Evolutionary conservation across 2,329 filamentous ascomycete genomes (phyloP), one percentile per base, ranked within the genome.

Genomic region (Amauroascus niger): DNA sequence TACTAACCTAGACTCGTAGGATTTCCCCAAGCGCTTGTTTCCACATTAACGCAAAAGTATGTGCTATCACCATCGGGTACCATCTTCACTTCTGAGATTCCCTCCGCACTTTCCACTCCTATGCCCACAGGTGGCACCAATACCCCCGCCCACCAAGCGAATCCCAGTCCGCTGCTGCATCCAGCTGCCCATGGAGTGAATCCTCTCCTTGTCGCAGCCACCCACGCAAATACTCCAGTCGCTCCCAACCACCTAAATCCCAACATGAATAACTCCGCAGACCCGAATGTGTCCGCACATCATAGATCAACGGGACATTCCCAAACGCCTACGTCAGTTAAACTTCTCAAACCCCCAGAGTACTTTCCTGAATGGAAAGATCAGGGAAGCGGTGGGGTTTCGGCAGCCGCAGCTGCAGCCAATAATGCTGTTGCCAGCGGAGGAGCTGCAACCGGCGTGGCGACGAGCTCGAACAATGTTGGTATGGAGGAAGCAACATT

Each of bases 31-130:
- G 88, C 91, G 60, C 82, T 98, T 46, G 69, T 97, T 35, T 79
- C 86, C 62, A 89, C 83, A 0, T 79, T 98, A 33, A 80, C 80
- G 35, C 79, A 84, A 47, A 89, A 90, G 59, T 93, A 95, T 68
- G 79, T 96, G 52, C 83, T 98, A 60, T 95, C 90, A 1, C 93
- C 93, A 0, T 90, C 86, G 1, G 89, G 88, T 49, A 96, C 90
- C 40, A 97, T 97, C 64, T 97, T 97, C 76, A 95, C 90, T 33
- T 95, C 89, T 20, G 93, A 98, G 70, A 82, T 97, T 35, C 93
- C 93, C 6, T 96, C 89, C 7, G 91, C 93, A 71, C 81, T 96
- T 66, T 89, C 87, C 28, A 97, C 93, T 0, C 93, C 93, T 1
- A 79, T 86, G 9, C 90, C 88, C 18, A 97, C 91, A 0, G 91